Conservation (phyloP, 192 early-diverging fungal genomes). For the Umbelopsis sp. region DNA sequence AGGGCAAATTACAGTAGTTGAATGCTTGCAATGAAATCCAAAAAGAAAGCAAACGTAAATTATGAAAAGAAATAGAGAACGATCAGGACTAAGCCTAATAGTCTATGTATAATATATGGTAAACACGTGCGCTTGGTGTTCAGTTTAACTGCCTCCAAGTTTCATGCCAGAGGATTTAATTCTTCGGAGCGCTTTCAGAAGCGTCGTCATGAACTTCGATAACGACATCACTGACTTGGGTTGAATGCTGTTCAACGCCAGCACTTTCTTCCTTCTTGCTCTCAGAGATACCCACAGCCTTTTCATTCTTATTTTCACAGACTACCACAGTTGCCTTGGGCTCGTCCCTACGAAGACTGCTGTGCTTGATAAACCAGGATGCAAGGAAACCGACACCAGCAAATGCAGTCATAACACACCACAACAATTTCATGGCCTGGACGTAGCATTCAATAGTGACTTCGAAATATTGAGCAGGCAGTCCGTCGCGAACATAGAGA, state of each 20-base stretch:
- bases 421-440: slow-evolving; percentile 24
- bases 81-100: not conserved
- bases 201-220: not conserved
- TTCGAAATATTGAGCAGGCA: slow-evolving; percentile 20
- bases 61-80: too few relatives aligned
- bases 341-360: slow-evolving; percentile 7
- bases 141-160: too few relatives aligned
- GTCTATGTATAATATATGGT: not conserved
- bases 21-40: too few relatives aligned
- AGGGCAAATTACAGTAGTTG: too few relatives aligned
- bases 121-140: not conserved
- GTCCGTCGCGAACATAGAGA: slow-evolving; percentile 21
- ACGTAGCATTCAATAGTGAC: slow-evolving; percentile 26
- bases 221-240: not conserved
- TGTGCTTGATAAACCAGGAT: slow-evolving; percentile 1
- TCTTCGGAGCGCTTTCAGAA: not conserved
- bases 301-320: too few relatives aligned
- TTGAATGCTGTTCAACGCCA: not conserved
- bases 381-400: slow-evolving; percentile 23
- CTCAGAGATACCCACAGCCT: too few relatives aligned
- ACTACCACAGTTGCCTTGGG: not conserved
- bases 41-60: too few relatives aligned
- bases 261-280: not conserved
- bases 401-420: slow-evolving; percentile 25
- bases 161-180: not conserved